A percentile compares a stretch with the other conserved stretches of the same genome.
Evolutionary conservation across 768 basidiomycete genomes (phyloP).

Genomic region (Pleurotus sapidus): DNA sequence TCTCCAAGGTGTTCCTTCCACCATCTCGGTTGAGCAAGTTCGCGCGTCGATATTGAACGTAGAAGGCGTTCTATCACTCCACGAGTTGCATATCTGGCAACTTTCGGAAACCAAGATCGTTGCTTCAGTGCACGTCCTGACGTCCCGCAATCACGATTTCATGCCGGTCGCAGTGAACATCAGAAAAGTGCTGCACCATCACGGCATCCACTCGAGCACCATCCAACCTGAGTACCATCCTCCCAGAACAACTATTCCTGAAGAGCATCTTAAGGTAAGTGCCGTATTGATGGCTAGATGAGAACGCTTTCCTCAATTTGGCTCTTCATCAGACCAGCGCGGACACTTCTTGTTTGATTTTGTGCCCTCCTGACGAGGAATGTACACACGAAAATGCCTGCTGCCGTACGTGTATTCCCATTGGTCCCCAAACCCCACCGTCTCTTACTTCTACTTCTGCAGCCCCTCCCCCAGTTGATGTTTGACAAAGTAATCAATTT

Average conservation of each 20-base stretch:
- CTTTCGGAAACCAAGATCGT: slow-evolving; percentile 93
- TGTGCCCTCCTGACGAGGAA: slow-evolving; percentile 65
- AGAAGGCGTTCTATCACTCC: slow-evolving; percentile 82
- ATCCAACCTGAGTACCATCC: slow-evolving; percentile 85
- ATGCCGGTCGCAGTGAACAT: slow-evolving; percentile 88
- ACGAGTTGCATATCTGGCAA: slow-evolving; percentile 98
- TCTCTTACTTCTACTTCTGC: not conserved
- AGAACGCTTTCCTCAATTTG: not conserved
- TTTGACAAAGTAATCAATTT: slow-evolving; percentile 8
- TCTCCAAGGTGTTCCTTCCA: slow-evolving; percentile 89
- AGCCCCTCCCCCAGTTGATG: slow-evolving; percentile 14
- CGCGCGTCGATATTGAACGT: slow-evolving; percentile 77
- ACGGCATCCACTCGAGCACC: slow-evolving; percentile 92
- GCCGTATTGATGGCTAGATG: not conserved
- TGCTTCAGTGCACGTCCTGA: slow-evolving; percentile 92
- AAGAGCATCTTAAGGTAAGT: slow-evolving; percentile 49
- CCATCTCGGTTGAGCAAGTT: slow-evolving; percentile 87
- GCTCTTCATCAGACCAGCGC: slow-evolving; percentile 37
- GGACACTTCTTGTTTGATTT: slow-evolving; percentile 64
- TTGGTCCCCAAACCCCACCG: not conserved
- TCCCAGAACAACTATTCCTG: slow-evolving; percentile 33
- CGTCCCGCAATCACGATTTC: slow-evolving; percentile 80
- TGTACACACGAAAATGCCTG: slow-evolving; percentile 75
- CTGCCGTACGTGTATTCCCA: slow-evolving; percentile 58
- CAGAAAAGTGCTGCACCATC: slow-evolving; percentile 78